Conservation (phyloP, 352 stramenopile species). For the Thraustochytrium striatum region DNA sequence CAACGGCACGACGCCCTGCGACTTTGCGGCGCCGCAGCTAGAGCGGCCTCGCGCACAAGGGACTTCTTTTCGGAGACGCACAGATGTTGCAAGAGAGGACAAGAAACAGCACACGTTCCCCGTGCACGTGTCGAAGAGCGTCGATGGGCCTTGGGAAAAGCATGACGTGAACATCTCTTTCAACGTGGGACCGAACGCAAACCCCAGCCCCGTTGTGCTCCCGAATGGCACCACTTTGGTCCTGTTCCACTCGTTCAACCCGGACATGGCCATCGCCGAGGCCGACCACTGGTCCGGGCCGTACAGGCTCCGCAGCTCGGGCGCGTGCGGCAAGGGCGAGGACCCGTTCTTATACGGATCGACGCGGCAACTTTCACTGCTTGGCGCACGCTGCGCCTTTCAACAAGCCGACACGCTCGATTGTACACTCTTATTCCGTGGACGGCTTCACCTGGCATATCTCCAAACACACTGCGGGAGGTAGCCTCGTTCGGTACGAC, state of each 20-base stretch:
- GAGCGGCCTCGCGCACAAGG: neutral
- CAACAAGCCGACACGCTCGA: neutral
- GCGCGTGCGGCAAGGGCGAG: neutral
- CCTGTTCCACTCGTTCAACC: neutral
- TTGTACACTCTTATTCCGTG: neutral
- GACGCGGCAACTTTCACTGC: conserved; percentile 25
- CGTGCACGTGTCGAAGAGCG: neutral
- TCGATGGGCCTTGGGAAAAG: neutral
- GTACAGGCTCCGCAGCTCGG: neutral
- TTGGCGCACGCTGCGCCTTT: neutral
- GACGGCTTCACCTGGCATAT: neutral
- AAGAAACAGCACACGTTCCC: neutral
- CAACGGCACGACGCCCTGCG: neutral
- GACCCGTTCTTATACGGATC: conserved; percentile 22
- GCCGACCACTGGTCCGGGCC: neutral
- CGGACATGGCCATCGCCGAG: neutral
- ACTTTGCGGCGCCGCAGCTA: neutral
- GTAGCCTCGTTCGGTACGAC: neutral
- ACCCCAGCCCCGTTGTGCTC: neutral
- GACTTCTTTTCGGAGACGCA: neutral
- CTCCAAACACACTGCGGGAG: neutral
- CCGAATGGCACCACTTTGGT: neutral
- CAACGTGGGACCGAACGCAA: conserved; percentile 9
- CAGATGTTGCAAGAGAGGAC: neutral
- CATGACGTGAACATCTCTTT: neutral